Percentiles rank a stretch among this genome's conserved stretches.
These are phyloP conservation scores for Mucor plumbeus DNA, from an alignment of 371 early-diverging fungal species.

Conservation along the genomic window DNA sequence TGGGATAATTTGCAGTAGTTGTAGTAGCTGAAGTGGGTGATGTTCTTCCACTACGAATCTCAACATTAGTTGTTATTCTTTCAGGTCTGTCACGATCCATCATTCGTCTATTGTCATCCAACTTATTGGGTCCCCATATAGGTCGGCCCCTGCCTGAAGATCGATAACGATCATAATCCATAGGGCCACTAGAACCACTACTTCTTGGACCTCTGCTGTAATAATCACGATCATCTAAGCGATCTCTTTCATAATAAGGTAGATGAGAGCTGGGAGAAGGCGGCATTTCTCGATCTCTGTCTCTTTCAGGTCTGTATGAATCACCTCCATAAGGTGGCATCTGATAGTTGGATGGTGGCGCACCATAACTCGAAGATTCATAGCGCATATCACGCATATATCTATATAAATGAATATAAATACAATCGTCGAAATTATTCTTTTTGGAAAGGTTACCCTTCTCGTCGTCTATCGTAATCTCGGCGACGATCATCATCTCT, in stretches of 20 bases:
- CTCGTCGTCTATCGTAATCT: constrained; percentile 49
- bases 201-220: constrained; percentile 30
- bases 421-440: background rate
- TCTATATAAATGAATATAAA: constrained; percentile 12
- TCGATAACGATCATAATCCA: constrained; percentile 47
- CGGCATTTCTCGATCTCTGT: constrained; percentile 47
- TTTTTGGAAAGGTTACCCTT: constrained; percentile 23
- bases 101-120: constrained; percentile 20
- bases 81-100: constrained; percentile 43
- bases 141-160: constrained; percentile 17
- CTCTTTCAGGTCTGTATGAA: constrained; percentile 53
- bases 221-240: constrained; percentile 47
- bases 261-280: constrained; percentile 43
- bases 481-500: constrained; percentile 55
- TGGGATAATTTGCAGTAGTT: background rate
- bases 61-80: constrained; percentile 28
- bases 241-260: constrained; percentile 49
- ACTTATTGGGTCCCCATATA: constrained; percentile 12
- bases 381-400: constrained; percentile 46
- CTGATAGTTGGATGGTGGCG: constrained; percentile 36
- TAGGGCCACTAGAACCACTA: background rate
- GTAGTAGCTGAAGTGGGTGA: constrained; percentile 15
- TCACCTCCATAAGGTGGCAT: constrained; percentile 52
- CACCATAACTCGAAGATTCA: constrained; percentile 49
- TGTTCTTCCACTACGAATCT: constrained; percentile 13